Base-by-base conservation (phyloP, 805 yeast genomes). In the Wickerhamomyces canadensis region DNA sequence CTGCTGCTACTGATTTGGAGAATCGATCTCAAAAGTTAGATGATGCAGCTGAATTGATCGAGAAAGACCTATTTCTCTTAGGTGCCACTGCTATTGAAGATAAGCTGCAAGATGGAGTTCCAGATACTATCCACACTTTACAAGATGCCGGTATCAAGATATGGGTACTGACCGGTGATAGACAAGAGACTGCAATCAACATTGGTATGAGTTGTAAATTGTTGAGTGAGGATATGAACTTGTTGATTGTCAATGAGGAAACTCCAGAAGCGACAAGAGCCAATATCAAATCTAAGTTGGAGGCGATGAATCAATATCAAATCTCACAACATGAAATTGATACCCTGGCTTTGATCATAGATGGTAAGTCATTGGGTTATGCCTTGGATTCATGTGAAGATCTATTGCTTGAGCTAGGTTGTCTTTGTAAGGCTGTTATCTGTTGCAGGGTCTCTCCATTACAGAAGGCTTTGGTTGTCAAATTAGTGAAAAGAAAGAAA, bases 71-170 rank as follows among this genome's bases (percentile, higher is more conserved):
- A 47, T 80, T 80, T 43, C 63, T 93, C 27, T 65, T 93, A 14
- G 99, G 99, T 27, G 98, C 98, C 2, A 94, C 98, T 26, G 99
- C 98, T 1, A 93, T 93, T 56, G 99, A 93, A 59, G 99, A 93
- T 59, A 91, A 93, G 56, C 67, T 93, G 33, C 99, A 93, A 64
- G 98, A 91, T 40, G 98, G 97, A 28, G 99, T 93, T 16, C 98
- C 99, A 2, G 98, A 93, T 48, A 88, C 98, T 1, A 94, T 93
- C 43, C 93, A 86, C 47, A 84, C 95, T 6, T 70, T 93, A 38
- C 98, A 94, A 58, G 87, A 84, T 39, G 99, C 99, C 0, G 98
- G 98, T 13, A 89, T 94, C 47, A 91, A 88, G 58, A 77, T 93
- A 14, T 93, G 99, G 99, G 97, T 93, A 18, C 68, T 93, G 35